Base-by-base conservation (phyloP, 1,284 basidiomycete species). In the Filobasidium uniguttulatum region DNA sequence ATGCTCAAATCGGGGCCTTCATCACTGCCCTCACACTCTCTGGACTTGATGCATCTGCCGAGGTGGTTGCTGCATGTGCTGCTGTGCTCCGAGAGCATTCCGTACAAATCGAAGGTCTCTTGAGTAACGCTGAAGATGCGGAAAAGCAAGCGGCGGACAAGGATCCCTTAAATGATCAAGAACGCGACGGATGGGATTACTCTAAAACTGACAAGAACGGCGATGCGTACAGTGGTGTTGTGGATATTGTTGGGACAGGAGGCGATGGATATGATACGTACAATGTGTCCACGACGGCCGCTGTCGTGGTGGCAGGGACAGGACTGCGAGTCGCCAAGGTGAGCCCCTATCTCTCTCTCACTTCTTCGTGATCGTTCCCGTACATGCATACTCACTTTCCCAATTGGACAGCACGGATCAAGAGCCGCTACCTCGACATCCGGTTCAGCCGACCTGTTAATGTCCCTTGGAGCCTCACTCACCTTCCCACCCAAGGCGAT, bases 231-330 rank as follows among this genome's bases (percentile, higher is more conserved):
- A 57, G 56, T 2, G 66, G 68, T 2, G 55, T 67, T 38, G 71
- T 72, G 9, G 80, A 72, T 69, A 79, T 74, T 54, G 82, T 82
- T 47, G 77, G 84, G 14, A 85, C 82, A 0, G 93, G 93, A n/a
- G 93, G 93, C 10, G 93, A 97, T 69, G 91, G 91, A 0, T 82
- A 93, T 70, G 88, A 97, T 62, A 85, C 93, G 0, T 98, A 93
- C 76, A 97, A 98, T 66, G 91, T 97, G 38, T 93, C 88, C 61
- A 97, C 93, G 0, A 85, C 89, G 0, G 93, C 93, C 1, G 90
- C 81, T 3, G 79, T 98, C 54, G 87, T 98, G 17, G 91, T 91
- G 22, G 89, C 89, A 17, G 93, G 93, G 14, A 86, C 90, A 0
- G 93, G 93, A 14, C 85, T 87, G 1, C 76, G 88, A 46, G 87